Percentiles rank a stretch among this genome's conserved stretches.
Evolutionary conservation across 2,329 filamentous ascomycete species (phyloP).

Genomic region (Fusarium bactridioides): DNA sequence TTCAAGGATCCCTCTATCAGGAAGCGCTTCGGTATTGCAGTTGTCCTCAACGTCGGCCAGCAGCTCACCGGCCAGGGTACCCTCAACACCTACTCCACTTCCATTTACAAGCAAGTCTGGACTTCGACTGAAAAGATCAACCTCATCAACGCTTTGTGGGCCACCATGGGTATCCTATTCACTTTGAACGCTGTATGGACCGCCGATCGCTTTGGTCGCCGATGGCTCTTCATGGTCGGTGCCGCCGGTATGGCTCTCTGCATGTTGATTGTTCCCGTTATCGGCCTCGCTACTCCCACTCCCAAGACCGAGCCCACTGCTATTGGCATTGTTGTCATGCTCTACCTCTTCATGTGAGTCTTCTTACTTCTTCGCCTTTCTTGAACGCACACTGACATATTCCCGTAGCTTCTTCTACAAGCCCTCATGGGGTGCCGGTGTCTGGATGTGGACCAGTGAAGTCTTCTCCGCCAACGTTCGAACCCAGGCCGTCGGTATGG

Average conservation of each 20-base stretch:
- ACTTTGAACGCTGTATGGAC: constrained; percentile 78
- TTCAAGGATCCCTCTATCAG: constrained; percentile 75
- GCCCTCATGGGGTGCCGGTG: constrained; percentile 73
- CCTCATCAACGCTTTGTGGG: constrained; percentile 78
- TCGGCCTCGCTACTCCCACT: constrained; percentile 60
- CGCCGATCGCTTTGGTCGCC: constrained; percentile 74
- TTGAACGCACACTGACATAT: not conserved
- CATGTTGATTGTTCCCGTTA: constrained; percentile 69
- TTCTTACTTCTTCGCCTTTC: too few relatives aligned
- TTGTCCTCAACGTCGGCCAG: constrained; percentile 74
- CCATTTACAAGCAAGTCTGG: constrained; percentile 77
- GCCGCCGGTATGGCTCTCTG: constrained; percentile 73
- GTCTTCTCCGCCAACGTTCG: constrained; percentile 77
- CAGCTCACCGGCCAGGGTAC: constrained; percentile 78
- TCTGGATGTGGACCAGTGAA: constrained; percentile 76
- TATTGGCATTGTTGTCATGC: constrained; percentile 72
- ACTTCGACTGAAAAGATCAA: constrained; percentile 65
- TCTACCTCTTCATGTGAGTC: constrained; percentile 65
- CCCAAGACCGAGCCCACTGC: constrained; percentile 66
- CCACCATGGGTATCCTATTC: constrained; percentile 76
- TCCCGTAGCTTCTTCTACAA: constrained; percentile 67
- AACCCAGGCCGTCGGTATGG: constrained; percentile 75
- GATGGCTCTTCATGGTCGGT: constrained; percentile 74
- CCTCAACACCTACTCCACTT: constrained; percentile 76
- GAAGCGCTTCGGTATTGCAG: constrained; percentile 70